phyloP scores from a whole-genome alignment of 768 basidiomycete genomes.

The Mycena vulgaris region DNA sequence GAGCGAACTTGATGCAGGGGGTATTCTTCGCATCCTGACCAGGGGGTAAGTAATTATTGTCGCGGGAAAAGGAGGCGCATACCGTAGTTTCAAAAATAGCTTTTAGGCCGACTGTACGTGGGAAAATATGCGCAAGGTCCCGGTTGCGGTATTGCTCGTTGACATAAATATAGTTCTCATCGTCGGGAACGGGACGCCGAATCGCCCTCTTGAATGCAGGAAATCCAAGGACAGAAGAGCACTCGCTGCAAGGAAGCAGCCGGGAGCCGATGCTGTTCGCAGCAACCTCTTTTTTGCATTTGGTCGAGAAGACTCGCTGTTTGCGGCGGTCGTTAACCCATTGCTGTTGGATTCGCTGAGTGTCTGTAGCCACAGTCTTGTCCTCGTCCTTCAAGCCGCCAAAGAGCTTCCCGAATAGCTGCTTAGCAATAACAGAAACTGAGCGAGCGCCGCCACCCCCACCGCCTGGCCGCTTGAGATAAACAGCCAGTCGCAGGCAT shows the following conservation, averaged over 20 bases:
- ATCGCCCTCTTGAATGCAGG: not conserved
- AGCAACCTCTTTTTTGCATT: not conserved
- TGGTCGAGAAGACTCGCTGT: not conserved
- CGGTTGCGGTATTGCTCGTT: constrained; percentile 1
- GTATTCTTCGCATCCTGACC: not conserved
- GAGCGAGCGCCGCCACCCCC: not conserved
- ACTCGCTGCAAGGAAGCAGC: not conserved
- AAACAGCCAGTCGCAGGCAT: not conserved
- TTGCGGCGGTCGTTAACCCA: constrained; percentile 9
- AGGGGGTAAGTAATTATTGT: too few relatives aligned
- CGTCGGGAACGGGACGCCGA: not conserved
- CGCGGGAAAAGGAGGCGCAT: not conserved
- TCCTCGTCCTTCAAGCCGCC: not conserved
- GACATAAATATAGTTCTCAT: not conserved
- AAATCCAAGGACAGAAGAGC: not conserved
- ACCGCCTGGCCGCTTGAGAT: not conserved
- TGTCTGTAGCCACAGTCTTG: not conserved
- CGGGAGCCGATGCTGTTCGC: not conserved
- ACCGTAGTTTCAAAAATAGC: constrained; percentile 4
- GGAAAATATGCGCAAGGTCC: not conserved
- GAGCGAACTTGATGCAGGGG: constrained; percentile 25
- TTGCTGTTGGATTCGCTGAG: not conserved
- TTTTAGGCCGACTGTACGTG: not conserved
- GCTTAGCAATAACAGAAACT: not conserved
- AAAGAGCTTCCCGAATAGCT: not conserved